Evolutionary conservation across 345 rosid species (phyloP), one percentile per base, ranked within the genome.

Genomic region (Eutrema yunnanense): DNA sequence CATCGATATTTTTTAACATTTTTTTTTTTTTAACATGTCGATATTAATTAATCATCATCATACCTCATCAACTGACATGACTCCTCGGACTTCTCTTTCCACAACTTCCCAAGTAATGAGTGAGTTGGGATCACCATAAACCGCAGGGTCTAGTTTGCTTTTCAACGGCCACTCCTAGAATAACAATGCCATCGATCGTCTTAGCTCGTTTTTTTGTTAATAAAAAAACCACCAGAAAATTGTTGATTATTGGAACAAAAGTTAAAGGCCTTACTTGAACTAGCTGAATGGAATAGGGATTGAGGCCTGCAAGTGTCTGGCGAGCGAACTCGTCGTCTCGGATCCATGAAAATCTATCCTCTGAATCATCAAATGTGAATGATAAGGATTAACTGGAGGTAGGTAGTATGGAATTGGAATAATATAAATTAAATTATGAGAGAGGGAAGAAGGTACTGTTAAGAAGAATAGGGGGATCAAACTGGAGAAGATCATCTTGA

Each of bases 161-260:
- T 67, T 84, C 78, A 90, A 30, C 7, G 98, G 98, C 96, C 96
- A 92, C 64, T 92, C 96, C 98, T 90, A 65, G 6, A 76, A 41
- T 12, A 36, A 44, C 16, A 34, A 1, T 1, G 22, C 22, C 22
- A 22, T 22, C 22, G 33, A 53, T 14, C 16, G 16, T 16, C 16
- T 16, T 16, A 16, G 16, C 16, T 16, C 16, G 16, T 16, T 16
- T 16, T 16, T 16, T 16, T 16, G 16, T 16, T 16, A 16, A 16
- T n/a, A n/a, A n/a, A n/a, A n/a, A n/a, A n/a, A n/a, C n/a, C 16
- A 16, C 16, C 16, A 16, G 16, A 16, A 16, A 16, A 16, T 32
- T 51, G 16, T 32, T 51, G 16, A 16, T 30, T 53, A 12, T 4
- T 13, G 38, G 59, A 30, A 53, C 37, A 54, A 54, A 11, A 14